A percentile compares a stretch with the other conserved stretches of the same genome.
Evolutionary conservation across 2,329 filamentous ascomycete genomes (phyloP).

Genomic region (Tolypocladium album): DNA sequence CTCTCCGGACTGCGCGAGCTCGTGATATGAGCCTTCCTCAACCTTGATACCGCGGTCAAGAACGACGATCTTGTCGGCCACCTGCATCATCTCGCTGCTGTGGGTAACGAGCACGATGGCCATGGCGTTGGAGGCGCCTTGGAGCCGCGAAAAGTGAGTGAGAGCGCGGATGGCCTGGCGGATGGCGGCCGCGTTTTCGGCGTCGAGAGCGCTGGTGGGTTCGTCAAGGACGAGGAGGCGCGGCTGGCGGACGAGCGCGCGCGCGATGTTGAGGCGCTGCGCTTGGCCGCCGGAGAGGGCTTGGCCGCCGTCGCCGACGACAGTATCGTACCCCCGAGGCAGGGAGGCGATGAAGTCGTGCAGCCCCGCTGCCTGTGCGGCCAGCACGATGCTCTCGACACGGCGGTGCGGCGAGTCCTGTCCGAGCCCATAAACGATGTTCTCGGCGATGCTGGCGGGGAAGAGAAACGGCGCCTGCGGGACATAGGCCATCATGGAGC

Average conservation of each 20-base stretch:
- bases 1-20: slow-evolving; percentile 36
- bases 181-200: slow-evolving; percentile 53
- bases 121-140: slow-evolving; percentile 29
- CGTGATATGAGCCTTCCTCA: slow-evolving; percentile 55
- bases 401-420: slow-evolving; percentile 39
- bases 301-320: slow-evolving; percentile 67
- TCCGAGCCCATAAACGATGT: slow-evolving; percentile 71
- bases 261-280: slow-evolving; percentile 71
- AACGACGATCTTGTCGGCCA: slow-evolving; percentile 64
- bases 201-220: slow-evolving; percentile 72
- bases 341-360: slow-evolving; percentile 68
- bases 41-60: slow-evolving; percentile 57
- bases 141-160: slow-evolving; percentile 18
- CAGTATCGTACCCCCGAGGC: slow-evolving; percentile 47
- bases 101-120: slow-evolving; percentile 79
- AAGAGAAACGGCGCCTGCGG: slow-evolving; percentile 67
- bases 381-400: slow-evolving; percentile 31
- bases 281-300: slow-evolving; percentile 71
- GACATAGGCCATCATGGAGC: slow-evolving; percentile 55
- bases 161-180: slow-evolving; percentile 50
- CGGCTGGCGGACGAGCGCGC: slow-evolving; percentile 63
- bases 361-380: slow-evolving; percentile 52
- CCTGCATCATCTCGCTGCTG: slow-evolving; percentile 73
- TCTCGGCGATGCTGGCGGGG: slow-evolving; percentile 63
- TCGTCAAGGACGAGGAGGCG: slow-evolving; percentile 74